phyloP scores from a whole-genome alignment of 2,329 filamentous ascomycete species.

The Hypoxylon sp. region DNA sequence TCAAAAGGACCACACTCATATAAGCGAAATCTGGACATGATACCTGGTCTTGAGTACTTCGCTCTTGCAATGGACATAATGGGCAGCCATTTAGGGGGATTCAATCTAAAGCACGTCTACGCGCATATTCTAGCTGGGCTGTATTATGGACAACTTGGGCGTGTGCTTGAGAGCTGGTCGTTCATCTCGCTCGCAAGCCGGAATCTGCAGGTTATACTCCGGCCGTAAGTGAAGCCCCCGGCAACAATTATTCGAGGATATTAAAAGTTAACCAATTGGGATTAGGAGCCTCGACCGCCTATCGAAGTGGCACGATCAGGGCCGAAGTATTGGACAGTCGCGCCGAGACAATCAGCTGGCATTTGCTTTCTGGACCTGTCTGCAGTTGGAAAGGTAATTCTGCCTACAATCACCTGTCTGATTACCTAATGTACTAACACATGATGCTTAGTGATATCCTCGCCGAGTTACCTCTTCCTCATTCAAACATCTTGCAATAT shows the following conservation, averaged over 20 bases:
- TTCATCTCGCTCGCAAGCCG: conserved; percentile 71
- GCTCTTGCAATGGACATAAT: conserved; percentile 89
- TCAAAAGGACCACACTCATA: conserved; percentile 51
- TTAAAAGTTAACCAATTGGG: conserved; percentile 22
- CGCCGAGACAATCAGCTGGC: conserved; percentile 74
- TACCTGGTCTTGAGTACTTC: conserved; percentile 92
- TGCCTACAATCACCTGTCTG: background rate
- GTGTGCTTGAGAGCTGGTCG: conserved; percentile 86
- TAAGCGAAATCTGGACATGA: conserved; percentile 81
- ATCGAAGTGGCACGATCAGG: conserved; percentile 58
- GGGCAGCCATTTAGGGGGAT: conserved; percentile 83
- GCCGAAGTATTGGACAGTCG: conserved; percentile 56
- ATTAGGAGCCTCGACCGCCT: conserved; percentile 66
- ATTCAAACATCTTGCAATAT: conserved; percentile 72
- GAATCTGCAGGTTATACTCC: conserved; percentile 78
- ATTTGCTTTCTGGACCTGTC: conserved; percentile 91
- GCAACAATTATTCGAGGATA: background rate
- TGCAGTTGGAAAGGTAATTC: conserved; percentile 87
- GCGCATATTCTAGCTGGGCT: conserved; percentile 87
- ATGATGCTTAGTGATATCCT: conserved; percentile 80
- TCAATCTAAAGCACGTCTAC: conserved; percentile 86
- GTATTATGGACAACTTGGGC: conserved; percentile 89
- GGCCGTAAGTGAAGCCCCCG: conserved; percentile 71
- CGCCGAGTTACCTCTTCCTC: conserved; percentile 80
- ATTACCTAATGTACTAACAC: conserved; percentile 32